Base-by-base conservation (phyloP, 2,329 filamentous ascomycete genomes). In the Trichophyton equinum region DNA sequence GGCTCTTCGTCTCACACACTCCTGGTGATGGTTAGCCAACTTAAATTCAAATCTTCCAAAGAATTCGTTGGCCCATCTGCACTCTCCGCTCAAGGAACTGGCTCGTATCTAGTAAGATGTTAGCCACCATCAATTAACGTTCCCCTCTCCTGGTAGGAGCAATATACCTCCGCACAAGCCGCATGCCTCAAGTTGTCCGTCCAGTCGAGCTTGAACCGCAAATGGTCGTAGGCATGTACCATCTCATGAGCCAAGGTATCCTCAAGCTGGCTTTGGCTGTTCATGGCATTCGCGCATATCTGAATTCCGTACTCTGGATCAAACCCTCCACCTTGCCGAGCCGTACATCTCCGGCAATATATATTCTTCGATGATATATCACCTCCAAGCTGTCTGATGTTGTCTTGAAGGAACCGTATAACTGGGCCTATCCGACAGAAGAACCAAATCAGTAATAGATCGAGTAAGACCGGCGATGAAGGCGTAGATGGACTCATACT, bases 231-330 rank as follows among this genome's bases (percentile, higher is more conserved):
- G 0, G 91, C 91, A 73, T 99, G 94, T 59, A 99, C 88, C 90
- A 99, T 95, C 77, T 99, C 94, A 74, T 99, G 94, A 30, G 91
- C 86, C 69, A 99, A 78, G 9, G 91, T 96, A 73, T 99, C 94
- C 77, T 99, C 94, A 67, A 96, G 74, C 71, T 96, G 90, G 36
- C 85, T 85, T 61, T 85, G 79, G 70, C 90, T 85, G 62, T 86
- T 80, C 71, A 97, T 83, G 75, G 94, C 86, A 75, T 99, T 99
- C 58, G 94, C 90, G 75, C 94, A 99, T 22, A 99, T 80, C 70
- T 95, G 72, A 64, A 99, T 96, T 42, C 94, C 94, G 71, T 91
- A 88, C 58, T 87, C 81, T 0, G 91, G 85, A 72, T 87, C 86
- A 72, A 97, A 97, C 0, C 94, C 94, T 27, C 92, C 94, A 38